Evolutionary conservation across 768 basidiomycete species (phyloP).

Genomic region (Sporobolomyces phaffii): DNA sequence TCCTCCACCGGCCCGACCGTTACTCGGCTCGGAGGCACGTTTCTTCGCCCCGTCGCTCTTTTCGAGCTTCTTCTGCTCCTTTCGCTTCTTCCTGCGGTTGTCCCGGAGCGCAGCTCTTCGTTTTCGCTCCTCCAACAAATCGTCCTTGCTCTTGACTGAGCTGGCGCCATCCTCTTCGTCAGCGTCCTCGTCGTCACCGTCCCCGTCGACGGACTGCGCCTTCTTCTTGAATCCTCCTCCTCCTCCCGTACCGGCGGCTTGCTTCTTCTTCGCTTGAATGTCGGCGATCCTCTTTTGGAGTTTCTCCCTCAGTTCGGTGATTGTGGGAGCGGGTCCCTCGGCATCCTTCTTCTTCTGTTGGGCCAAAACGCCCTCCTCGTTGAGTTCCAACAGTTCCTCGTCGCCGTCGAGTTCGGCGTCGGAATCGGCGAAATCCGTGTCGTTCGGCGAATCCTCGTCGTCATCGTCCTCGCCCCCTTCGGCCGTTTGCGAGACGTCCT

Average conservation of each 20-base stretch:
- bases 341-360: neutral
- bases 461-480: conserved; percentile 45
- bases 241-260: conserved; percentile 33
- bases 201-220: conserved; percentile 24
- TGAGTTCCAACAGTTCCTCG: conserved; percentile 23
- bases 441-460: conserved; percentile 45
- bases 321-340: conserved; percentile 33
- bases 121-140: conserved; percentile 69
- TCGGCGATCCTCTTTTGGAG: conserved; percentile 35
- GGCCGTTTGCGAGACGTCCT: conserved; percentile 27
- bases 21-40: conserved; percentile 36
- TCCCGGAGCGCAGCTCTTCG: conserved; percentile 79
- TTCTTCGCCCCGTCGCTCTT: conserved; percentile 46
- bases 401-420: conserved; percentile 36
- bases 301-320: conserved; percentile 34
- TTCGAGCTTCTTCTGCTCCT: conserved; percentile 64
- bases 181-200: conserved; percentile 37
- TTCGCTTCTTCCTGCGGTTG: conserved; percentile 73
- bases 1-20: conserved; percentile 38
- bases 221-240: conserved; percentile 45
- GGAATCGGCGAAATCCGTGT: conserved; percentile 38
- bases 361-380: conserved; percentile 9
- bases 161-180: conserved; percentile 34
- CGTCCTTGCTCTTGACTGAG: conserved; percentile 59
- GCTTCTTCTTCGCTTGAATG: conserved; percentile 31